Evolutionary conservation across 2,329 filamentous ascomycete genomes (phyloP).

Genomic region (Alternaria gansuensis): DNA sequence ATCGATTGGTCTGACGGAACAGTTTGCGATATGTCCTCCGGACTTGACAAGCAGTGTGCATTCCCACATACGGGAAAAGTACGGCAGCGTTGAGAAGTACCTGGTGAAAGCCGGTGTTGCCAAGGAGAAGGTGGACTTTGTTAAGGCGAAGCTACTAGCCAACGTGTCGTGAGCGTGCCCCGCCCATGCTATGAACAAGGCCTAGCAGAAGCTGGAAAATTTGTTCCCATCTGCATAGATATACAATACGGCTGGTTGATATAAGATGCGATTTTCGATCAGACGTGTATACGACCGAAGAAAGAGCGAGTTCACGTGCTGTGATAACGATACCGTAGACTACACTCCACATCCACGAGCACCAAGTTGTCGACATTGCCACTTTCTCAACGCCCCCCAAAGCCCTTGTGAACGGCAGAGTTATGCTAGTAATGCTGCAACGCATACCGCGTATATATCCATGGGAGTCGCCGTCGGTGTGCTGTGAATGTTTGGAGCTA

Average conservation of each 20-base stretch:
- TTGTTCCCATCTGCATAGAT: slow-evolving; percentile 4
- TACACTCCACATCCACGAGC: not conserved
- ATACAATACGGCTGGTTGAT: not conserved
- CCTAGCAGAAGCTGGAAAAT: slow-evolving; percentile 11
- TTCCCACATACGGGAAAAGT: slow-evolving; percentile 66
- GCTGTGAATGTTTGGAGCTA: slow-evolving; percentile 15
- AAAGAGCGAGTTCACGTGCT: not conserved
- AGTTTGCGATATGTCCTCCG: slow-evolving; percentile 71
- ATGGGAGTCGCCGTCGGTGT: slow-evolving; percentile 16
- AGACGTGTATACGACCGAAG: slow-evolving; percentile 7
- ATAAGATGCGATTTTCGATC: not conserved
- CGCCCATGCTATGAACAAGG: slow-evolving; percentile 3
- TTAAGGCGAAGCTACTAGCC: slow-evolving; percentile 48
- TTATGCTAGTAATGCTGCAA: slow-evolving; percentile 10
- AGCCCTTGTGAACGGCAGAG: not conserved
- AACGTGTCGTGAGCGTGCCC: slow-evolving; percentile 22
- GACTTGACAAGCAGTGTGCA: slow-evolving; percentile 70
- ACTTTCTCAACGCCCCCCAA: not conserved
- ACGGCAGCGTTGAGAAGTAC: slow-evolving; percentile 74
- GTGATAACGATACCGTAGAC: not conserved
- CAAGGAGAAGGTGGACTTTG: slow-evolving; percentile 45
- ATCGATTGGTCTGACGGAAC: slow-evolving; percentile 73
- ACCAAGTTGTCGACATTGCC: not conserved
- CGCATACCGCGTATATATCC: slow-evolving; percentile 1
- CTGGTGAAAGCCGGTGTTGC: slow-evolving; percentile 67